These are phyloP conservation scores for Suhomyces emberorum DNA, from an alignment of 805 yeast genomes.

Conservation along the genomic window DNA sequence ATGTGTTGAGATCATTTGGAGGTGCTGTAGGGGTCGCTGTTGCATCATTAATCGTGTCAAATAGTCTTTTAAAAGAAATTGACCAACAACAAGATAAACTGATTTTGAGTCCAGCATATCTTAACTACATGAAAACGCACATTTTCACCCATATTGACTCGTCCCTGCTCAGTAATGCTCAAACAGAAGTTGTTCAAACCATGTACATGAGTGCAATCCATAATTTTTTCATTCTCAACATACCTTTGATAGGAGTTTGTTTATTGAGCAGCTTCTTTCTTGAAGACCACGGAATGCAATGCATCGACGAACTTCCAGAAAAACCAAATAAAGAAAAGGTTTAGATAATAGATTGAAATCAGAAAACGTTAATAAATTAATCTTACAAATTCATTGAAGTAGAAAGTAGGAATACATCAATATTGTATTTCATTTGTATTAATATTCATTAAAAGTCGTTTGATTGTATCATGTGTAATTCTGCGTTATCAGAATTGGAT, in stretches of 20 bases:
- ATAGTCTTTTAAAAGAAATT: slow-evolving; percentile 20
- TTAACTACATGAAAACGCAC: slow-evolving; percentile 22
- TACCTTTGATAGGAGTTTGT: slow-evolving; percentile 35
- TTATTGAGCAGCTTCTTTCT: slow-evolving; percentile 28
- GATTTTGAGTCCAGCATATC: slow-evolving; percentile 5
- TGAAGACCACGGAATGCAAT: slow-evolving; percentile 34
- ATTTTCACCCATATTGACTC: slow-evolving; percentile 25
- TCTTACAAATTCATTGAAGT: too few relatives aligned
- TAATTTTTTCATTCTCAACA: slow-evolving; percentile 31
- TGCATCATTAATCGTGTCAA: slow-evolving; percentile 27
- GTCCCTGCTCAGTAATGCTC: slow-evolving; percentile 14
- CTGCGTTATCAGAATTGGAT: too few relatives aligned
- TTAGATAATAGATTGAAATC: neutral
- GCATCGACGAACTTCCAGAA: slow-evolving; percentile 30
- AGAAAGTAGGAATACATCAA: too few relatives aligned
- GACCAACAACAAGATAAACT: slow-evolving; percentile 7
- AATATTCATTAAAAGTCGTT: too few relatives aligned
- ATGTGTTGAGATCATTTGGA: slow-evolving; percentile 33
- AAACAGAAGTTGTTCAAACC: slow-evolving; percentile 18
- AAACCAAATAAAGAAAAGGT: neutral
- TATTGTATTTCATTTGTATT: too few relatives aligned
- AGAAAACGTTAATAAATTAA: too few relatives aligned
- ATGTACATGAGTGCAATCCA: slow-evolving; percentile 33
- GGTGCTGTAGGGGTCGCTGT: slow-evolving; percentile 33
- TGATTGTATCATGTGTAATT: too few relatives aligned